phyloP scores from a whole-genome alignment of 2,329 filamentous ascomycete species.

The Xylariaceae sp. region DNA sequence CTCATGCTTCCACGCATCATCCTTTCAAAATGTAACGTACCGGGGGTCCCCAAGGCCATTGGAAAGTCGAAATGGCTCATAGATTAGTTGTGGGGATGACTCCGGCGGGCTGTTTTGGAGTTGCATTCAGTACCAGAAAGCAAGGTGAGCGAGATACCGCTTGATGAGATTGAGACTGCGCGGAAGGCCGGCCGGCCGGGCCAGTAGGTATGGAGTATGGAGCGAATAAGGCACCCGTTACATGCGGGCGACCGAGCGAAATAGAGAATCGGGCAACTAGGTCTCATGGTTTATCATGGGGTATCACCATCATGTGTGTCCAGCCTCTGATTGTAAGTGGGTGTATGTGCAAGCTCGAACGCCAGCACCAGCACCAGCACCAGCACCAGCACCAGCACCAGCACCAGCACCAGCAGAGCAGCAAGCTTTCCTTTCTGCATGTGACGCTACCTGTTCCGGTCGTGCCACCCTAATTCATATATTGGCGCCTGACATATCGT shows the following conservation, averaged over 20 bases:
- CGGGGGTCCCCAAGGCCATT: background rate
- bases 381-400: background rate
- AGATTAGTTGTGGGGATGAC: background rate
- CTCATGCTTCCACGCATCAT: background rate
- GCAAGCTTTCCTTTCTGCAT: constrained; percentile 15
- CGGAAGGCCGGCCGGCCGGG: background rate
- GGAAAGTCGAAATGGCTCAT: background rate
- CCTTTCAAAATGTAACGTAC: background rate
- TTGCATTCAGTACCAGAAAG: background rate
- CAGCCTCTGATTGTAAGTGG: background rate
- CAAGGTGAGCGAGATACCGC: background rate
- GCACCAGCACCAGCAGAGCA: background rate
- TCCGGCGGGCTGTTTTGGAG: background rate
- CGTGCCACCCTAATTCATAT: constrained; percentile 13
- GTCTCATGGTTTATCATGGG: background rate
- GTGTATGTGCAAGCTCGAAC: background rate
- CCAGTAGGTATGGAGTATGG: background rate
- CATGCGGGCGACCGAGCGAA: constrained; percentile 2
- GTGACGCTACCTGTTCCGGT: constrained; percentile 11
- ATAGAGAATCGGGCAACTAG: background rate
- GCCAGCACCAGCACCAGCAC: constrained; percentile 4
- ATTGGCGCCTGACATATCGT: constrained; percentile 20
- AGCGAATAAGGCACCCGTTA: background rate
- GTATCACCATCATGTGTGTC: background rate
- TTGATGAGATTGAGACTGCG: background rate